Evolutionary conservation across 1,139 yeast genomes (phyloP), one percentile per base, ranked within the genome.

Genomic region (Waltiozyma solani): DNA sequence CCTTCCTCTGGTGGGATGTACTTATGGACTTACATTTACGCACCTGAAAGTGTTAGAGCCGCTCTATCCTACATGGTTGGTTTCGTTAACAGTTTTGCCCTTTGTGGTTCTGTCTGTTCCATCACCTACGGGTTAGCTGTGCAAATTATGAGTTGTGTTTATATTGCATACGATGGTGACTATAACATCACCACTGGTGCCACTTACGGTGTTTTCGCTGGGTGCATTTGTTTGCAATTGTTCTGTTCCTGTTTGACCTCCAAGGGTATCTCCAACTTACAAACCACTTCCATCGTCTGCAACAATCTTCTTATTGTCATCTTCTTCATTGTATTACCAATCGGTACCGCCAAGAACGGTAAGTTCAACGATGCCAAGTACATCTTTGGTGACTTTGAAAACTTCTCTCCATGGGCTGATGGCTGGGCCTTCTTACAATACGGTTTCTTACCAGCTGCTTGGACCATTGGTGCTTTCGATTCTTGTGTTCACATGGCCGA

Each of bases 1-100:
- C 87, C 87, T 37, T 78, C 87, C 4, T 69, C 79, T 19, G 86
- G 87, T 42, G 87, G 86, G 8, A 63, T 79, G 50, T 79, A 77
- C 55, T 77, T 75, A 25, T 73, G 75, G 76, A 71, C 79, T 2
- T 68, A 61, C 49, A 63, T 68, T 49, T 74, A 71, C 45, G 73
- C 82, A 7, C 82, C 79, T 8, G 58, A 58, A 39, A 53, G 49
- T n/a, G 49, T 58, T 41, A 59, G 66, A 52, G 59, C 62, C n/a
- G 63, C 69, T 2, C 49, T 73, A 10, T 69, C 78, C 22, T 77
- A 67, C 49, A 52, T 80, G 39, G 74, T 80, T 46, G 83, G 83
- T 4, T 67, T 72, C 47, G 64, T 77, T 22, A 76, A 76, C 54
- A 67, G 79, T 7, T 55, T 77, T 46, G 81, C 82, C 3, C 61